Evolutionary conservation across 2,329 filamentous ascomycete species (phyloP), one percentile per base, ranked within the genome.

Genomic region (Penicillium sp.): DNA sequence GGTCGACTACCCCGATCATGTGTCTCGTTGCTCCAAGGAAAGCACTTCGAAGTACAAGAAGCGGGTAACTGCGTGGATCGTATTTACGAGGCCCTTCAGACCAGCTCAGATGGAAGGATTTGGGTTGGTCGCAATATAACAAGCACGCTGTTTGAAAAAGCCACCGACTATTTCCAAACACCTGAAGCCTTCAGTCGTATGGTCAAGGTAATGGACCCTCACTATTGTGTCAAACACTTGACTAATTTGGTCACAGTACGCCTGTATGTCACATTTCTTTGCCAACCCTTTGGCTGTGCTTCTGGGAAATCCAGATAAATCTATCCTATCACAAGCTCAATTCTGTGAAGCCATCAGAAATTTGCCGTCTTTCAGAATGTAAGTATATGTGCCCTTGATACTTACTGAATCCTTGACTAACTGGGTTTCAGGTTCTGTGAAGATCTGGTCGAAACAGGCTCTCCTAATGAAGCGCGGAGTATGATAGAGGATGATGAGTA

Each of bases 261-360:
- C 82, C 1, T 85, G 84, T 65, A 87, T 88, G 85, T 83, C 83
- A 9, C 83, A 85, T 62, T 87, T 85, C 67, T 88, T 85, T 61
- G 84, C 85, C 26, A 88, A 86, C 64, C 79, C 82, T 7, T 69
- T 86, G 2, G 81, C 81, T 33, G 67, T 83, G 3, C 77, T 87
- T 46, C 69, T 86, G n/a, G 68, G 68, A 45, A 55, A 66, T 8
- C 51, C 64, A 10, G 25, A 48, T 19, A 39, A 59, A 9, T 63
- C 69, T 2, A 50, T 73, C 1, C 60, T 67, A 13, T 47, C 79
- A 66, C 53, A 68, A 61, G 59, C 58, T 7, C 77, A 81, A 42
- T 76, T 83, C 19, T 81, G 81, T 48, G 79, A 85, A 63, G 83
- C 83, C 26, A 70, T 85, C 25, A 80, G 85, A 25, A 85, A 83